Evolutionary conservation across 2,329 filamentous ascomycete species (phyloP).

Genomic region (Verticillium dahliae): DNA sequence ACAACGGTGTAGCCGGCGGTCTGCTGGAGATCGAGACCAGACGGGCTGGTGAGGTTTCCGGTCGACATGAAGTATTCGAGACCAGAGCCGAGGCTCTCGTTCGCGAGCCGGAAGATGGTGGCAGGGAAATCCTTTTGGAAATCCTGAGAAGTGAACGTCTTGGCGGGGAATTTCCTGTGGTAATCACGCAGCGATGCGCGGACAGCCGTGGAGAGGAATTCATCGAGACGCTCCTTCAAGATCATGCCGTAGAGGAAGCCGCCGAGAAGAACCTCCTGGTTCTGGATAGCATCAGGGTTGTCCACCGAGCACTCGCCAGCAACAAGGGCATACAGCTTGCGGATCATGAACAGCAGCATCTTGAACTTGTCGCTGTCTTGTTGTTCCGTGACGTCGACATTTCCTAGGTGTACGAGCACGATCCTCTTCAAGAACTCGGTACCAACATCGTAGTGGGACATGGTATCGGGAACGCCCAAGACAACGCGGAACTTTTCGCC

Average conservation of each 20-base stretch:
- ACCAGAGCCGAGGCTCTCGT: constrained; percentile 80
- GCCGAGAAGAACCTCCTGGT: constrained; percentile 89
- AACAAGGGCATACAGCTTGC: constrained; percentile 89
- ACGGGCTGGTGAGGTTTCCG: constrained; percentile 85
- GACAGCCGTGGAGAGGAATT: constrained; percentile 61
- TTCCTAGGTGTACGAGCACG: constrained; percentile 86
- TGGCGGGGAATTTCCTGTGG: constrained; percentile 47
- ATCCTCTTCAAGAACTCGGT: constrained; percentile 86
- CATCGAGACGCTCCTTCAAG: constrained; percentile 88
- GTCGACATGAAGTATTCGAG: constrained; percentile 96
- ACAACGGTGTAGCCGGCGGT: constrained; percentile 93
- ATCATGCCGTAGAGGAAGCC: constrained; percentile 94
- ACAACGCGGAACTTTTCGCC: constrained; percentile 89
- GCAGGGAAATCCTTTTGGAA: constrained; percentile 76
- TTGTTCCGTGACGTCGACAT: constrained; percentile 72
- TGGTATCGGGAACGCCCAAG: constrained; percentile 73
- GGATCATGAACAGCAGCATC: constrained; percentile 89
- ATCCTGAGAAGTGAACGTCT: constrained; percentile 68
- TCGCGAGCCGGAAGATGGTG: constrained; percentile 73
- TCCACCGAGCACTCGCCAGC: constrained; percentile 89
- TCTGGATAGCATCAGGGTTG: constrained; percentile 94
- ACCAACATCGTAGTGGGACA: constrained; percentile 83
- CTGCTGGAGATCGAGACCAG: constrained; percentile 90
- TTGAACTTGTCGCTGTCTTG: constrained; percentile 92
- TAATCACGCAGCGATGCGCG: constrained; percentile 50